Evolutionary conservation across 2,329 filamentous ascomycete genomes (phyloP).

Genomic region (Tetracladium maxilliforme): DNA sequence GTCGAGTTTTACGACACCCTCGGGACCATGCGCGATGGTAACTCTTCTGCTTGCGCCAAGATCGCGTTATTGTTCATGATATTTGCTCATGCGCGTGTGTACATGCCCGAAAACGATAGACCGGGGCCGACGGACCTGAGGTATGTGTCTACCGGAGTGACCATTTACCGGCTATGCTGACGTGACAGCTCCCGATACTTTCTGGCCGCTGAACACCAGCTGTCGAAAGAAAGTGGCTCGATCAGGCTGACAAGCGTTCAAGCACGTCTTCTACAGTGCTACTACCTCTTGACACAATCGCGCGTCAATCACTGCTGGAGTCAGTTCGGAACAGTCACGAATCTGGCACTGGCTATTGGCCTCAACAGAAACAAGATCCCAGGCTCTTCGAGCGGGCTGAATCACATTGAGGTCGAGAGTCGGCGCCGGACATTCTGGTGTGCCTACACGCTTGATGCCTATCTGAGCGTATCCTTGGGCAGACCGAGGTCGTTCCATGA

Average conservation of each 20-base stretch:
- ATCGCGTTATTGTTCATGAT: constrained; percentile 21
- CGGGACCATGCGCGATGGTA: constrained; percentile 19
- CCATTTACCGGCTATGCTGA: too few relatives aligned
- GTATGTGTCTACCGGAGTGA: constrained; percentile 3
- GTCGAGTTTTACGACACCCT: constrained; percentile 25
- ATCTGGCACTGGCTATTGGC: constrained; percentile 17
- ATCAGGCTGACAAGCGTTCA: constrained; percentile 23
- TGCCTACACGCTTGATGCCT: constrained; percentile 9
- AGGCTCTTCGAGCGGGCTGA: constrained; percentile 5
- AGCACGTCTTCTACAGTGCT: constrained; percentile 24
- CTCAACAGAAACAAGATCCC: constrained; percentile 9
- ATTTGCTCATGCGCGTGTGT: constrained; percentile 33
- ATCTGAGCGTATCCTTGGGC: constrained; percentile 8
- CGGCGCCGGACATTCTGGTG: constrained; percentile 9
- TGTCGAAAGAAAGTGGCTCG: constrained; percentile 20
- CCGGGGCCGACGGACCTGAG: constrained; percentile 2
- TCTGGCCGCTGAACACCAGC: constrained; percentile 20
- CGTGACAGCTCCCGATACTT: constrained; percentile 14
- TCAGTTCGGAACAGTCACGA: constrained; percentile 24
- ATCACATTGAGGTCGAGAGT: constrained; percentile 2
- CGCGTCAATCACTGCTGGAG: constrained; percentile 32
- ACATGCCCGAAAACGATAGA: constrained; percentile 10
- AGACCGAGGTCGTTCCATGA: constrained; percentile 9
- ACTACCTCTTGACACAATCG: constrained; percentile 26
- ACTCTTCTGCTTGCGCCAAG: constrained; percentile 21